Base-by-base conservation (phyloP, 352 stramenopile species). In the Phytophthora pinifolia region DNA sequence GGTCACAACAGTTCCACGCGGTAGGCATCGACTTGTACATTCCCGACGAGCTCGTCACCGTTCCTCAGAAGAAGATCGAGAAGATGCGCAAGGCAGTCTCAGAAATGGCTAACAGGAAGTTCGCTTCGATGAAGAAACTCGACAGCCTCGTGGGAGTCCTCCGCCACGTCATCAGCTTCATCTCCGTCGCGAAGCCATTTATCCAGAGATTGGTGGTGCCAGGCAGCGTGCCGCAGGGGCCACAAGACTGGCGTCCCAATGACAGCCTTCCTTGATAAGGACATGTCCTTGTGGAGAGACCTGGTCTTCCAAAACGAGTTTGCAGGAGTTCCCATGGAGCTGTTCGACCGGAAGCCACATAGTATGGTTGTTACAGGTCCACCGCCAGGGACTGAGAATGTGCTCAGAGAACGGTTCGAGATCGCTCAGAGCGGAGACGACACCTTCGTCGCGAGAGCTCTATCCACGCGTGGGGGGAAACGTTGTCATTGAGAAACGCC, bases 11-110 rank as follows among this genome's bases (percentile, higher is more conserved):
- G 10, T 14, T 47, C 5, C 37, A 55, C 30, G 47, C 47, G 2
- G 37, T 55, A 4, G 47, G 35, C 2, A 55, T 46, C 17, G 47
- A 47, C 36, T 39, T 36, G 47, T 33, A 41, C 17, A 32, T 47
- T 9, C 9, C 47, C 10, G 29, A 31, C 4, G n/a, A 20, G 18
- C 12, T 9, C 6, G 15, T 48, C 7, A 25, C 47, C 7, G 47
- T 55, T 34, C 47, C 47, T 1, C 36, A 46, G 47, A 39, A 37
- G 27, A 42, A 55, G 14, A 47, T 55, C 5, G 34, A 41, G 36
- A 55, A 55, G 14, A 39, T 13, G n/a, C n/a, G n/a, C 1, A 46
- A 34, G 10, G 8, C 13, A 17, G 34, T 45, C 46, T 3, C 6
- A 15, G 22, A 53, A 54, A 14, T 7, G 7, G 7, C 35, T 54